Evolutionary conservation across 2,329 filamentous ascomycete genomes (phyloP).

Genomic region (Hypoxylon sp.): DNA sequence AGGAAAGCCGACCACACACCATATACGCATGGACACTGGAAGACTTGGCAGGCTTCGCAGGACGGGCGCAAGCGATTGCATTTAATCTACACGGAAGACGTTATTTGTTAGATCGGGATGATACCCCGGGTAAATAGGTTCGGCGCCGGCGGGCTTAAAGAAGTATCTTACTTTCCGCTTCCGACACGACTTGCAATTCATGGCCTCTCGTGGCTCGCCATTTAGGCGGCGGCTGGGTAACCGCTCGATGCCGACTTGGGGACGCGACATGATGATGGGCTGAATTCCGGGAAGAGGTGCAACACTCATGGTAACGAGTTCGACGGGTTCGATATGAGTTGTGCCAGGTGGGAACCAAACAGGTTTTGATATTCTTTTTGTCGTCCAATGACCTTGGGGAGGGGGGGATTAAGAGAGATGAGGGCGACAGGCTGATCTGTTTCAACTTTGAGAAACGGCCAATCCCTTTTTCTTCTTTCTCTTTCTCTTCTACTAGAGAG

Average conservation of each 20-base stretch:
- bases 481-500: conserved; percentile 26
- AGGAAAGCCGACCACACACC: conserved; percentile 65
- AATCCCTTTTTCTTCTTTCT: conserved; percentile 25
- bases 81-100: conserved; percentile 75
- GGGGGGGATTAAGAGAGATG: background rate
- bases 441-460: conserved; percentile 6
- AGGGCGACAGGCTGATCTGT: conserved; percentile 9
- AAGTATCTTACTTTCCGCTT: conserved; percentile 80
- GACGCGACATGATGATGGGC: conserved; percentile 73
- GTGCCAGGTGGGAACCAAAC: conserved; percentile 47
- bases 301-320: conserved; percentile 57
- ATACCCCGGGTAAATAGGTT: conserved; percentile 15
- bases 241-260: conserved; percentile 84
- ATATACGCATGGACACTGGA: conserved; percentile 89
- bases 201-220: conserved; percentile 82
- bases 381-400: conserved; percentile 9
- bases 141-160: conserved; percentile 8
- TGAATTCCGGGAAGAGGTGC: conserved; percentile 59
- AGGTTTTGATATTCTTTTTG: conserved; percentile 8
- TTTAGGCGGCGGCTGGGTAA: conserved; percentile 76
- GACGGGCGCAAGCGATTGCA: conserved; percentile 87
- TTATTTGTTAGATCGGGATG: conserved; percentile 41
- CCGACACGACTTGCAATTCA: conserved; percentile 96
- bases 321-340: conserved; percentile 55
- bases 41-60: conserved; percentile 90